Evolutionary conservation across 2,329 filamentous ascomycete genomes (phyloP).

Genomic region (Atkinsonella hypoxylon): DNA sequence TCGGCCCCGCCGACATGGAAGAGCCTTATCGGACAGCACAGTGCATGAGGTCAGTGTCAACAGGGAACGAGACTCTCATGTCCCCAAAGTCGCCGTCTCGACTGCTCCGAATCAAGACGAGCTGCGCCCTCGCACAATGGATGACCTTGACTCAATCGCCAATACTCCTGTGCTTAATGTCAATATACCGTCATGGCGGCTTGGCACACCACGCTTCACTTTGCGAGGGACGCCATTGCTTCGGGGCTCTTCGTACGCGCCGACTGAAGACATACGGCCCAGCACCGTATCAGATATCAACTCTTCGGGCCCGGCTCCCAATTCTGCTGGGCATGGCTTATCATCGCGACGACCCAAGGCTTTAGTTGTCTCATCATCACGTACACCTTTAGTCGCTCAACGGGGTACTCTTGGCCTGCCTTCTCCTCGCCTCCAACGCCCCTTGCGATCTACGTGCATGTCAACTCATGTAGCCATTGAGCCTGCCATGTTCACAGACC

Average conservation of each 20-base stretch:
- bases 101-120: slow-evolving; percentile 44
- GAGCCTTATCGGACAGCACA: slow-evolving; percentile 68
- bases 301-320: slow-evolving; percentile 20
- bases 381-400: slow-evolving; percentile 14
- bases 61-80: slow-evolving; percentile 48
- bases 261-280: slow-evolving; percentile 57
- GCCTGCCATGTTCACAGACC: slow-evolving; percentile 68
- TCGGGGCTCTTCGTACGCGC: slow-evolving; percentile 68
- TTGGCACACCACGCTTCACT: slow-evolving; percentile 75
- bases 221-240: slow-evolving; percentile 63
- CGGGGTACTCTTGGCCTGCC: slow-evolving; percentile 16
- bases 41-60: slow-evolving; percentile 48
- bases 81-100: slow-evolving; percentile 72
- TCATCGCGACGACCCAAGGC: slow-evolving; percentile 25
- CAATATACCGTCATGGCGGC: slow-evolving; percentile 70
- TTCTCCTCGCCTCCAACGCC: slow-evolving; percentile 28
- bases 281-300: slow-evolving; percentile 43
- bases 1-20: slow-evolving; percentile 33
- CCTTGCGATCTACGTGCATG: slow-evolving; percentile 33
- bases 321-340: slow-evolving; percentile 14
- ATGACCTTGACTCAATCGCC: slow-evolving; percentile 34
- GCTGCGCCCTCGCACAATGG: slow-evolving; percentile 48
- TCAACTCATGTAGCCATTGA: slow-evolving; percentile 43
- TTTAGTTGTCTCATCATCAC: slow-evolving; percentile 25
- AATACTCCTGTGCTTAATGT: slow-evolving; percentile 51